These are phyloP conservation scores for Dillenia suffruticosa DNA, from an alignment of 164 flowering plant species.

Conservation along the genomic window DNA sequence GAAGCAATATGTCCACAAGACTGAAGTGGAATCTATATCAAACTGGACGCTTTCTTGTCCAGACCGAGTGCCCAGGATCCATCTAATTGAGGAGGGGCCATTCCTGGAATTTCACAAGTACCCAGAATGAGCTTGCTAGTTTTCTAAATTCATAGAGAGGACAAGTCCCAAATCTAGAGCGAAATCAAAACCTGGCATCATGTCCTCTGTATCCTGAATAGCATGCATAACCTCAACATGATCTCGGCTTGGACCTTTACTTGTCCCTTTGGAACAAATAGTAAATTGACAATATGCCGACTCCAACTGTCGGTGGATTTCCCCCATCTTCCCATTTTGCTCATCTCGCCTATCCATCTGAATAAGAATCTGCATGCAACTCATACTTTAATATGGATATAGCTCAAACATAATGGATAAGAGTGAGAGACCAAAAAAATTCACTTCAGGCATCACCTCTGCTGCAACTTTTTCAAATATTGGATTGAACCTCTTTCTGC, in stretches of 20 bases:
- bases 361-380: constrained; percentile 51
- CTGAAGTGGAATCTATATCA: too few species aligned
- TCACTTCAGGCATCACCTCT: constrained; percentile 36
- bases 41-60: too few species aligned
- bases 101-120: too few species aligned
- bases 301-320: constrained; percentile 39
- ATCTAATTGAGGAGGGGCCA: too few species aligned
- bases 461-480: constrained; percentile 50
- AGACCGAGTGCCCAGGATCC: too few species aligned
- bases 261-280: constrained; percentile 8
- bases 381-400: background rate
- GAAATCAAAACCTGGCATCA: constrained; percentile 16
- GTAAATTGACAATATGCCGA: constrained; percentile 54
- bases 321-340: constrained; percentile 50
- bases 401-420: background rate
- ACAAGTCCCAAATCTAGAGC: too few species aligned
- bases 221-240: constrained; percentile 3
- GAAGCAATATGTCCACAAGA: too few species aligned
- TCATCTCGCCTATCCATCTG: constrained; percentile 85
- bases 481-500: constrained; percentile 77
- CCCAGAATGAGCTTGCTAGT: too few species aligned
- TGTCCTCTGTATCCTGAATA: constrained; percentile 17
- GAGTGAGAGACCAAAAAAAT: background rate
- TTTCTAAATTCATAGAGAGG: too few species aligned
- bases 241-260: constrained; percentile 8